phyloP scores from a whole-genome alignment of 495 filamentous ascomycete genomes.

The Astrothelium macrocarpum region DNA sequence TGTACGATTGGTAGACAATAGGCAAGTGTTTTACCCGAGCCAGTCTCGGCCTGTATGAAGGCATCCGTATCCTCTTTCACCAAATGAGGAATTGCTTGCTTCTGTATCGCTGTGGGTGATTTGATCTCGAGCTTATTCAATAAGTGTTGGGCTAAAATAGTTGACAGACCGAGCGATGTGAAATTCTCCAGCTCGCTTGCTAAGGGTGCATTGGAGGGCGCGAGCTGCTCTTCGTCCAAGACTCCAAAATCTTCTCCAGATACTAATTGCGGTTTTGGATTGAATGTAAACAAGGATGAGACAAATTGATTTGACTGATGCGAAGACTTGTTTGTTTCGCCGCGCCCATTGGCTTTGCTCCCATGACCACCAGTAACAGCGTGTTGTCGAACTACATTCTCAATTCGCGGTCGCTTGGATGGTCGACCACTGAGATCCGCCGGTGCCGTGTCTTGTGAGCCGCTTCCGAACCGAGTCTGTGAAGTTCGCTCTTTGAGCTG shows the following conservation, averaged over 20 bases:
- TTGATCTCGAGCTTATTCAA: constrained; percentile 79
- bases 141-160: constrained; percentile 68
- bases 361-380: background rate
- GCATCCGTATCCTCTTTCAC: constrained; percentile 79
- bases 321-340: background rate
- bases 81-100: constrained; percentile 67
- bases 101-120: constrained; percentile 90
- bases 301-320: constrained; percentile 46
- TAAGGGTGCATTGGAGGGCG: constrained; percentile 94
- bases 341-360: constrained; percentile 2
- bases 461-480: constrained; percentile 7
- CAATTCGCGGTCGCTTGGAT: constrained; percentile 25
- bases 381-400: constrained; percentile 12
- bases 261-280: constrained; percentile 33
- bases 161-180: constrained; percentile 67
- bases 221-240: constrained; percentile 45
- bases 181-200: constrained; percentile 74
- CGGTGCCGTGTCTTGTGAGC: background rate
- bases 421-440: constrained; percentile 20
- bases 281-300: constrained; percentile 85
- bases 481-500: background rate
- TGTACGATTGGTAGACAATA: constrained; percentile 89
- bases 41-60: constrained; percentile 94
- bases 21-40: constrained; percentile 92
- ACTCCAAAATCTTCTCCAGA: constrained; percentile 30